Conservation (phyloP, 768 basidiomycete genomes). For the Lactarius tabidus region DNA sequence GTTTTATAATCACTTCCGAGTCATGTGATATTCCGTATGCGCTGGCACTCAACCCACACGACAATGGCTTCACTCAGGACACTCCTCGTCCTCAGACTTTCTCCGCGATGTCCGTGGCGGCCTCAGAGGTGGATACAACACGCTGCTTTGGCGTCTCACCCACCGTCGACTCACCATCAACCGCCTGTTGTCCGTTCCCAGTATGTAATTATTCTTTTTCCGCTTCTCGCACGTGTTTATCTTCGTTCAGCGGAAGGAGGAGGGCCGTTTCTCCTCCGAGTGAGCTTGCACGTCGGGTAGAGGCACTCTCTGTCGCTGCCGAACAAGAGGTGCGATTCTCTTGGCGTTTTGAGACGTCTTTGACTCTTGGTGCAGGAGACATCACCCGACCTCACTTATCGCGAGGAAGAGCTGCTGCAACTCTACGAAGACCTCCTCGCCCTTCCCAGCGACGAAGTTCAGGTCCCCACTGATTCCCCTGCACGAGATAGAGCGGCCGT, state of each 20-base stretch:
- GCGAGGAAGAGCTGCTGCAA: slow-evolving; percentile 37
- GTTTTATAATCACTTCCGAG: neutral
- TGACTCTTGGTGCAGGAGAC: neutral
- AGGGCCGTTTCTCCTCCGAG: neutral
- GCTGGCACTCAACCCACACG: neutral
- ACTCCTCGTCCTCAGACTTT: neutral
- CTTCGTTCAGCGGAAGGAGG: neutral
- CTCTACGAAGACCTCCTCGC: slow-evolving; percentile 43
- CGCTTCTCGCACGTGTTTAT: neutral
- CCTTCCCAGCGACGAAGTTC: slow-evolving; percentile 21
- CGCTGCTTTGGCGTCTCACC: neutral
- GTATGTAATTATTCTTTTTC: neutral
- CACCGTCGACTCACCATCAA: neutral
- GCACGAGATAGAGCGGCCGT: slow-evolving; percentile 29
- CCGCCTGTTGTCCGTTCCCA: neutral
- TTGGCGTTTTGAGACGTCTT: neutral
- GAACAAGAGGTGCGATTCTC: slow-evolving; percentile 1
- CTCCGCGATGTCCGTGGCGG: neutral
- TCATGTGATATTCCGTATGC: neutral
- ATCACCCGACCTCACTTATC: slow-evolving; percentile 23
- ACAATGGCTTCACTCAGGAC: no score
- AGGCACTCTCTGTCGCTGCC: slow-evolving; percentile 12
- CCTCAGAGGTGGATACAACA: slow-evolving; percentile 1
- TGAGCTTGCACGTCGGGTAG: slow-evolving; percentile 21
- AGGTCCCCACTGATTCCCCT: slow-evolving; percentile 13